A percentile compares a stretch with the other conserved stretches of the same genome.
phyloP scores from a whole-genome alignment of 2,329 filamentous ascomycete genomes.

The Colletotrichum theobromicola region DNA sequence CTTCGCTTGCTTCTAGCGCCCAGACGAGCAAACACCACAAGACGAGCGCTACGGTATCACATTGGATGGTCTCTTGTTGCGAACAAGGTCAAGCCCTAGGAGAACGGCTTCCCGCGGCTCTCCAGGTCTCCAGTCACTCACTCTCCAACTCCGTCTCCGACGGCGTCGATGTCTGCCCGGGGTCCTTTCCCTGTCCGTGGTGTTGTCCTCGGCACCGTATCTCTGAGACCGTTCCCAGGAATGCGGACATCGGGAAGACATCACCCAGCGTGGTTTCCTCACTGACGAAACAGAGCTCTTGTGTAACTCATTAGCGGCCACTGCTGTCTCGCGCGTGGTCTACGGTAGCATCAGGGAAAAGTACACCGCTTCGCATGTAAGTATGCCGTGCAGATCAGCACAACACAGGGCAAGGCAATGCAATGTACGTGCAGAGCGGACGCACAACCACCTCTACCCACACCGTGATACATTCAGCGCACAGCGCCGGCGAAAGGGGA shows the following conservation, averaged over 20 bases:
- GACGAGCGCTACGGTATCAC: background rate
- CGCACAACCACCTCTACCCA: background rate
- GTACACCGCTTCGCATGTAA: background rate
- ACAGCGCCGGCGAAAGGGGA: background rate
- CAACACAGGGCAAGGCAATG: background rate
- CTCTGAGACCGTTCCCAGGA: background rate
- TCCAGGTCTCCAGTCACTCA: background rate
- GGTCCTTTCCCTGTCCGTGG: background rate
- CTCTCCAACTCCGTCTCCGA: background rate
- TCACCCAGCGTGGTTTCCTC: background rate
- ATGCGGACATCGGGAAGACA: background rate
- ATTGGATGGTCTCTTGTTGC: background rate
- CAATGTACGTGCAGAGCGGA: background rate
- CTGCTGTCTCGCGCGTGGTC: background rate
- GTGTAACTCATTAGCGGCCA: background rate
- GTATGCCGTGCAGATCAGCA: background rate
- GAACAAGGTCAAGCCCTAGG: background rate
- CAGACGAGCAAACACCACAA: background rate
- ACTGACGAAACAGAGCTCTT: background rate
- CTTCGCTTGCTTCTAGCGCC: background rate
- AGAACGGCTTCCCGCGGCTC: background rate
- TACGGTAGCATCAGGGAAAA: background rate
- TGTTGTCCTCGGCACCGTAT: background rate
- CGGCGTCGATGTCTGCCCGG: background rate
- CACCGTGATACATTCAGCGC: background rate